Percentiles rank a stretch among this genome's conserved stretches.
Conservation (phyloP, 192 early-diverging fungal species). For the Coemansia sp. region DNA sequence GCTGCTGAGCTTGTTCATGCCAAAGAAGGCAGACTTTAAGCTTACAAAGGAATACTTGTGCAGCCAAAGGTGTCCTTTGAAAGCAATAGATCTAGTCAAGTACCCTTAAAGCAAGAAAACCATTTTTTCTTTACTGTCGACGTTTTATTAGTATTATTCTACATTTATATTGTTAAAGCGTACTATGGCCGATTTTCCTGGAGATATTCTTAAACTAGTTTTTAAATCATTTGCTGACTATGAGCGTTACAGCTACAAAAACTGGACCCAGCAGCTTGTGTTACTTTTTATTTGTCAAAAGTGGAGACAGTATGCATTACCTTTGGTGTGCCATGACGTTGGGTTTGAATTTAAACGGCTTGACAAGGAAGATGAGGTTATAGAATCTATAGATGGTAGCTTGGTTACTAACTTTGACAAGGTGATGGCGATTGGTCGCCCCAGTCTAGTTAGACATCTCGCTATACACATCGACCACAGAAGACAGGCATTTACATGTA, state of each 20-base stretch:
- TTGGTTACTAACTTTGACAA: no score
- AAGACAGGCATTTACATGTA: no score
- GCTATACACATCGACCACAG: no score
- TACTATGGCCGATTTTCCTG: not conserved
- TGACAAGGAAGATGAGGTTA: no score
- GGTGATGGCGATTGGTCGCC: no score
- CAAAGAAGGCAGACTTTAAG: constrained; percentile 25
- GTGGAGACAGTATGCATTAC: not conserved
- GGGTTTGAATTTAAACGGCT: not conserved
- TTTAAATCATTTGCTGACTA: not conserved
- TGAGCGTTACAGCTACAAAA: not conserved
- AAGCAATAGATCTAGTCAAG: constrained; percentile 19
- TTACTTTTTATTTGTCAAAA: no score
- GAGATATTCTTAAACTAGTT: no score
- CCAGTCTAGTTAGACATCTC: no score
- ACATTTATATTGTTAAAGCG: not conserved
- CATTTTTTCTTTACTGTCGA: not conserved
- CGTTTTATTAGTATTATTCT: not conserved
- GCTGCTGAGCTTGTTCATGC: constrained; percentile 44
- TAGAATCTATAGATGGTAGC: no score
- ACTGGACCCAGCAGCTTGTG: not conserved
- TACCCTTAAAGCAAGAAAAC: constrained; percentile 17
- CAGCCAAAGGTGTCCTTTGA: not conserved
- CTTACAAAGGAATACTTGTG: not conserved
- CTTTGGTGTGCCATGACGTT: not conserved